phyloP scores from a whole-genome alignment of 805 yeast species.

The Lachancea dasiensis region DNA sequence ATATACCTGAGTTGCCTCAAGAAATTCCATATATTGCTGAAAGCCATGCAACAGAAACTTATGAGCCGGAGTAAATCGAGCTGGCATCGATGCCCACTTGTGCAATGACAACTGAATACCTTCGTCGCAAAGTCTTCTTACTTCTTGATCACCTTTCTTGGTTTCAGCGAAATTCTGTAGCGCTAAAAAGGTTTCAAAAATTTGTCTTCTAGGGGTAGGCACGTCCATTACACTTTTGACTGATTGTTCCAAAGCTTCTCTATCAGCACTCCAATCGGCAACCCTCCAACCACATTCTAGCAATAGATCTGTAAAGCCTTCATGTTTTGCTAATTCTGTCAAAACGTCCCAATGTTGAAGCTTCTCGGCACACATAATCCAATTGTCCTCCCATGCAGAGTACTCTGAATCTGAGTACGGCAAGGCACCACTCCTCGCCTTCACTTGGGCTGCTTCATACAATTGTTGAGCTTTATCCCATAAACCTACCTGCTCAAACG shows the following conservation, averaged over 20 bases:
- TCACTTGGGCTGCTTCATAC: slow-evolving; percentile 94
- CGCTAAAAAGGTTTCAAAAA: slow-evolving; percentile 88
- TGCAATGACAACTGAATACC: slow-evolving; percentile 89
- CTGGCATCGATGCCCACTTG: slow-evolving; percentile 89
- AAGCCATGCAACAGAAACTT: slow-evolving; percentile 85
- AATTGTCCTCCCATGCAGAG: slow-evolving; percentile 95
- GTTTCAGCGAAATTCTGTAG: slow-evolving; percentile 92
- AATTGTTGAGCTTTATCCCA: slow-evolving; percentile 93
- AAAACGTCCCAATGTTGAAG: slow-evolving; percentile 97
- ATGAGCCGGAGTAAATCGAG: slow-evolving; percentile 71
- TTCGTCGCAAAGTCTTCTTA: slow-evolving; percentile 85
- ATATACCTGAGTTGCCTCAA: slow-evolving; percentile 95
- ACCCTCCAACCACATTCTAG: slow-evolving; percentile 99
- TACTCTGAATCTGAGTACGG: slow-evolving; percentile 96
- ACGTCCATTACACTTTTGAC: slow-evolving; percentile 97
- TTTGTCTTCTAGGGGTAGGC: slow-evolving; percentile 95
- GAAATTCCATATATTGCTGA: slow-evolving; percentile 94
- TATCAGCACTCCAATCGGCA: slow-evolving; percentile 95
- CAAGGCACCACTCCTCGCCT: slow-evolving; percentile 88
- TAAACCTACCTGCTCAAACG: slow-evolving; percentile 90
- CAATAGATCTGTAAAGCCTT: slow-evolving; percentile 90
- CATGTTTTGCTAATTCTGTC: slow-evolving; percentile 95
- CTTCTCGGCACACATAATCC: slow-evolving; percentile 96
- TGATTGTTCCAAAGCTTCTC: slow-evolving; percentile 89
- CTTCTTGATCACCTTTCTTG: slow-evolving; percentile 76